Percentiles rank a stretch among this genome's conserved stretches.
These are phyloP conservation scores for Globisporangium irregulare DNA, from an alignment of 352 stramenopile genomes.

Conservation along the genomic window DNA sequence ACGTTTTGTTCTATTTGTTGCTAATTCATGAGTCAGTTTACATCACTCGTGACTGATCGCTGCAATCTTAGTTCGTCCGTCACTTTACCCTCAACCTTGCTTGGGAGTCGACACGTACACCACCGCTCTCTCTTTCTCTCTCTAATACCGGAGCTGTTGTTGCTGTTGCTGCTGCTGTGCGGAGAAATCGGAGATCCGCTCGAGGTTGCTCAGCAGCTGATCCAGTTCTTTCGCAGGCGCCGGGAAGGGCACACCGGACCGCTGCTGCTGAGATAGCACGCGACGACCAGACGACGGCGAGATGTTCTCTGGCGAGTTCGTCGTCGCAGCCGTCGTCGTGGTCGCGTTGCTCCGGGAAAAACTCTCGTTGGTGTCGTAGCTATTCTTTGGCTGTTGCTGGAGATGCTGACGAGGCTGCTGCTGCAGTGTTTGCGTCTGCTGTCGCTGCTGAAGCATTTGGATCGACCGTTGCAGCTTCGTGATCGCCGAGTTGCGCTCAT, in stretches of 20 bases:
- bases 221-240: slow-evolving; percentile 57
- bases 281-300: slow-evolving; percentile 12
- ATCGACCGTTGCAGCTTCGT: slow-evolving; percentile 50
- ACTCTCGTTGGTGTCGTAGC: slow-evolving; percentile 7
- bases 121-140: background rate
- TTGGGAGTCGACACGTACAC: too few species aligned
- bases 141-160: slow-evolving; percentile 7
- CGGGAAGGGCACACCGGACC: slow-evolving; percentile 8
- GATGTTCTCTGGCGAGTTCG: background rate
- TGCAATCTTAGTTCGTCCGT: background rate
- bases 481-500: slow-evolving; percentile 58
- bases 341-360: slow-evolving; percentile 7
- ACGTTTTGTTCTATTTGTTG: background rate
- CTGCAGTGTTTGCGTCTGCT: slow-evolving; percentile 1
- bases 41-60: background rate
- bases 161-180: slow-evolving; percentile 20
- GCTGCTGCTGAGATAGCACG: slow-evolving; percentile 9
- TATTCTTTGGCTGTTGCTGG: slow-evolving; percentile 2
- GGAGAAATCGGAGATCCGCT: slow-evolving; percentile 68
- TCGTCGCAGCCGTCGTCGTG: slow-evolving; percentile 8
- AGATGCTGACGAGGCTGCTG: background rate
- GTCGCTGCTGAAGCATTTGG: slow-evolving; percentile 32
- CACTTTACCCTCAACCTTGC: background rate
- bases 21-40: background rate
- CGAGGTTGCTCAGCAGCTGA: slow-evolving; percentile 60